Base-by-base conservation (phyloP, 2,329 filamentous ascomycete genomes). In the Colletotrichum chlorophyti region DNA sequence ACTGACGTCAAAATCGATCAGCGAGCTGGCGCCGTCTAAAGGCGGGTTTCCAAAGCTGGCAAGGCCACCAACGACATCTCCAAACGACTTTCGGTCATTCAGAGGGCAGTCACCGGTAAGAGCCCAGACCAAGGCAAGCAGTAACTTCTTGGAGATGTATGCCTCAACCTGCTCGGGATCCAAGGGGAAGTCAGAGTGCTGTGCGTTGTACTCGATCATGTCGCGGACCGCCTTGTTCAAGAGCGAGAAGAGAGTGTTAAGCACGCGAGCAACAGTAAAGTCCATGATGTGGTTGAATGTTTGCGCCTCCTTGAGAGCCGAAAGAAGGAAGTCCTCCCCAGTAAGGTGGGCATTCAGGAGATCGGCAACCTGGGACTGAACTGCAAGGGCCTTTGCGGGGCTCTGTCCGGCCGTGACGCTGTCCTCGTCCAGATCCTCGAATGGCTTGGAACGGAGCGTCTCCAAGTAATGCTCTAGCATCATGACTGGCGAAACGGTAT, bases 201-300 rank as follows among this genome's bases (percentile, higher is more conserved):
- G 92, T 31, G 90, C 83, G 65, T 99, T 98, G 78, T 99, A 98
- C 76, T 99, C 95, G 59, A 99, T 88, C 46, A 97, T 86, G 61
- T 94, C 93, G 61, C 94, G 87, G 63, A 94, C 96, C 37, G 90
- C 86, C 77, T 99, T 98, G 76, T 97, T 97, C 57, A 99, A 79
- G 23, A 99, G 82, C 38, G 94, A 98, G 79, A 99, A 99, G 17
- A 99, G 78, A 0, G 95, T 99, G 63, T 89, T 95, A 31, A 99
- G 83, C 5, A 92, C 94, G 54, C 95, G 91, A 46, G 94, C 91
- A 46, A 91, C 84, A 0, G 95, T 98, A 71, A 95, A 99, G 66
- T 97, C 92, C 95, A 99, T 99, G 71, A 99, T 99, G 73, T 99
- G 95, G 63, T 89, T 91, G 78, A 91, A 96, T 32, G 80, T 80